Percentiles rank a stretch among this genome's conserved stretches.
phyloP scores from a whole-genome alignment of 2,329 filamentous ascomycete genomes.

The Ophiognomonia clavigignenti-juglandacearum region DNA sequence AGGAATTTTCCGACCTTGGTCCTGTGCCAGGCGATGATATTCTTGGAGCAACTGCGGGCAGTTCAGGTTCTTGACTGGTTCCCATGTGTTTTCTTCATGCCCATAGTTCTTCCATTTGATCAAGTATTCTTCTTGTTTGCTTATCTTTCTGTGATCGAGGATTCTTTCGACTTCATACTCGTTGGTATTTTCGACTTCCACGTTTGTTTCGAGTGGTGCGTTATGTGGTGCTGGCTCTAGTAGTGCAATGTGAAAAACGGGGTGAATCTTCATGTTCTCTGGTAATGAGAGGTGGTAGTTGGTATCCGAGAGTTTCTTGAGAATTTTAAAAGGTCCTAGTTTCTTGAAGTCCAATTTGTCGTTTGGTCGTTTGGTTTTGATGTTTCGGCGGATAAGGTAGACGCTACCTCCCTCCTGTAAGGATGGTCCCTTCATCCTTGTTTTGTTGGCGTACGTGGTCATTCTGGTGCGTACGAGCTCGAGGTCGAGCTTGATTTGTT shows the following conservation, averaged over 20 bases:
- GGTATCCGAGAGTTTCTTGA: slow-evolving; percentile 15
- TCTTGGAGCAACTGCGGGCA: slow-evolving; percentile 16
- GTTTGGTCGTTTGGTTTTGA: slow-evolving; percentile 19
- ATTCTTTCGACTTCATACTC: slow-evolving; percentile 6
- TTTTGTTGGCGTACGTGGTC: not conserved
- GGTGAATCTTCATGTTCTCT: slow-evolving; percentile 10
- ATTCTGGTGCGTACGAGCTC: not conserved
- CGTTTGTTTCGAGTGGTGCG: slow-evolving; percentile 5
- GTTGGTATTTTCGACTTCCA: not conserved
- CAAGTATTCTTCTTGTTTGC: slow-evolving; percentile 14
- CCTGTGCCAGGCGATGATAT: too few species aligned
- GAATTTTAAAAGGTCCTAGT: slow-evolving; percentile 17
- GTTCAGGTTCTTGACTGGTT: slow-evolving; percentile 18
- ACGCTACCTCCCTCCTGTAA: not conserved
- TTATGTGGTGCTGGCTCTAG: slow-evolving; percentile 14
- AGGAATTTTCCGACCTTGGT: too few species aligned
- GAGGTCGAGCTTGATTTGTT: not conserved
- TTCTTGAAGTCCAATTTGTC: slow-evolving; percentile 20
- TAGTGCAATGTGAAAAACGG: slow-evolving; percentile 20
- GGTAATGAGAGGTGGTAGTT: slow-evolving; percentile 18
- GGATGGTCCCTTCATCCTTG: slow-evolving; percentile 1
- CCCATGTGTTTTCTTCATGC: slow-evolving; percentile 18
- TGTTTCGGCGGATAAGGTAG: slow-evolving; percentile 18
- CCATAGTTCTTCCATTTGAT: slow-evolving; percentile 19
- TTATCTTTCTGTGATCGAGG: slow-evolving; percentile 9